A percentile compares a stretch with the other conserved stretches of the same genome.
phyloP scores from a whole-genome alignment of 73 alveolate species.

The Paraurostyla sp. region DNA sequence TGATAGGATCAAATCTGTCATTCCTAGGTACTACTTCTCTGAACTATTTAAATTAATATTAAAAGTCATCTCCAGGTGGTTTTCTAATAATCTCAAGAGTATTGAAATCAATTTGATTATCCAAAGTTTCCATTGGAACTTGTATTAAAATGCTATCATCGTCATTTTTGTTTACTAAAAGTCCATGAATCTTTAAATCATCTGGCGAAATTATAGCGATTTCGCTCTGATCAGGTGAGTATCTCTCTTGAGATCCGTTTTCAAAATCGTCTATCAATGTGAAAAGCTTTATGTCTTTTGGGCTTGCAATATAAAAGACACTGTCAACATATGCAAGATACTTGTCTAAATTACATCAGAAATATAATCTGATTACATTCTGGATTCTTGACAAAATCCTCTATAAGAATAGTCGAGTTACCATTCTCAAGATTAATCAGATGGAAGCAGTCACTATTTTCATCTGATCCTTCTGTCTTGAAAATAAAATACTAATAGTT shows the following conservation, averaged over 20 bases:
- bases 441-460: conserved; percentile 42
- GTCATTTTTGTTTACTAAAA: neutral
- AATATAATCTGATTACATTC: conserved; percentile 25
- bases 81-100: neutral
- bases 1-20: conserved; percentile 33
- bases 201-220: neutral
- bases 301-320: neutral
- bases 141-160: neutral
- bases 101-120: conserved; percentile 34
- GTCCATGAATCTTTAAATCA: conserved; percentile 23
- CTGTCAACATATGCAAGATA: neutral
- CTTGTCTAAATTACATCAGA: neutral
- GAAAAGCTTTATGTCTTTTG: neutral
- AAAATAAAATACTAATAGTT: neutral
- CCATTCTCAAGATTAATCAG: conserved; percentile 10
- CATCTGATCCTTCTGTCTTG: conserved; percentile 34
- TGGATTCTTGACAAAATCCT: conserved; percentile 31
- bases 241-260: neutral
- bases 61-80: conserved; percentile 18
- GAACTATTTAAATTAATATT: neutral
- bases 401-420: neutral
- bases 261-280: neutral
- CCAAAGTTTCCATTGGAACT: conserved; percentile 31
- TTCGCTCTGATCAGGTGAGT: neutral
- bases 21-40: conserved; percentile 45